Conservation (phyloP, 2,329 filamentous ascomycete species). For the Hirsutella rhossiliensis region DNA sequence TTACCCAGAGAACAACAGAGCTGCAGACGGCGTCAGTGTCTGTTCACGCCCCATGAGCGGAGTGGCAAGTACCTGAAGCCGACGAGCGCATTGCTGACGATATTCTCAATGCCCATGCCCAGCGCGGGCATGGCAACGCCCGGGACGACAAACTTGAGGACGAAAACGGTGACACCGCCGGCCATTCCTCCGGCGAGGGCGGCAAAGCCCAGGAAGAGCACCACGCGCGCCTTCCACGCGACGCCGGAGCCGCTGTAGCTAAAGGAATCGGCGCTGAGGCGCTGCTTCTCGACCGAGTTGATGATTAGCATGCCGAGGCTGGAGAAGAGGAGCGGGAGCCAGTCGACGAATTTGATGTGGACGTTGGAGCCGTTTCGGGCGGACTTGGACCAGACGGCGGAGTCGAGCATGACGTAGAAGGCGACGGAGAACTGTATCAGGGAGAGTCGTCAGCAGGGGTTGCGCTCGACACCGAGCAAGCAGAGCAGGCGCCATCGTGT, state of each 20-base stretch:
- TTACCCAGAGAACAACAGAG: constrained; percentile 54
- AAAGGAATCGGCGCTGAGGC: constrained; percentile 51
- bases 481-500: neutral
- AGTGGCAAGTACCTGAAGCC: constrained; percentile 36
- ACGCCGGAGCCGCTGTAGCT: constrained; percentile 51
- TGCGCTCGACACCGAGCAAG: constrained; percentile 5
- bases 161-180: constrained; percentile 55
- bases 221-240: constrained; percentile 57
- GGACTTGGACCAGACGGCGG: constrained; percentile 54
- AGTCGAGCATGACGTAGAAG: constrained; percentile 58
- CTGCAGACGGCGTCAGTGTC: constrained; percentile 16
- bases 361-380: constrained; percentile 43
- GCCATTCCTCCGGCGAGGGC: constrained; percentile 56
- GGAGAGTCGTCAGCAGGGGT: neutral
- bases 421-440: constrained; percentile 51
- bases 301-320: constrained; percentile 59
- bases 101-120: constrained; percentile 53
- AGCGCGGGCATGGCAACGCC: constrained; percentile 46
- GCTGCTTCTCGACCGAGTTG: constrained; percentile 57
- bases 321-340: constrained; percentile 57
- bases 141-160: constrained; percentile 51
- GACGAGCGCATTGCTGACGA: constrained; percentile 52
- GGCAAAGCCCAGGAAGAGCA: constrained; percentile 56
- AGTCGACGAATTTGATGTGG: constrained; percentile 57
- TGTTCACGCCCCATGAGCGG: too few species aligned